Evolutionary conservation across 2,329 filamentous ascomycete species (phyloP), one percentile per base, ranked within the genome.

Genomic region (Leptographium radiaticola): DNA sequence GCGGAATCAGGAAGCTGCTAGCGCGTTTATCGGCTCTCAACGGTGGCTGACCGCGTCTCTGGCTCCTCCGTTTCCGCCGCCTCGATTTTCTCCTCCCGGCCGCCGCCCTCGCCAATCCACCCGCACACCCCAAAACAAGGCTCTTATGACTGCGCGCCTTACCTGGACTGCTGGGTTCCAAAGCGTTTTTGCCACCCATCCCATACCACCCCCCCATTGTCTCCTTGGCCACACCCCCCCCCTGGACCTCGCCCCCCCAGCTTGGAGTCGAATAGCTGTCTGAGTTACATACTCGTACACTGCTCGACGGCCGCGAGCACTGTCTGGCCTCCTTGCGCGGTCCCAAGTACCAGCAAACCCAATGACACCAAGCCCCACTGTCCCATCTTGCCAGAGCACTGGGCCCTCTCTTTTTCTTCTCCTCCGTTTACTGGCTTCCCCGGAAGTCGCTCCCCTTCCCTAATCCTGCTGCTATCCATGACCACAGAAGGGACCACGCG

Each of bases 261-360:
- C 38, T 42, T 42, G 20, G 15, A 50, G 30, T 18, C 31, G 33
- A 18, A 15, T 8, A 48, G 38, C 38, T 50, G 36, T 31, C 36
- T 42, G 48, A 38, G 48, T 50, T n/a, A n/a, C n/a, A n/a, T n/a
- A n/a, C n/a, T n/a, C n/a, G n/a, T 50, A 39, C 48, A 42, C 48
- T 42, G 48, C 38, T 50, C 15, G 48, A 49, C 38, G 48, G 38
- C 48, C 33, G 30, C 10, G 25, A 33, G 38, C 31, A 40, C 13
- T 12, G 20, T 31, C 10, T 44, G 15, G 20, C 31, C 44, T 44
- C 31, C 30, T 34, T 47, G 44, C 20, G n/a, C n/a, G n/a, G n/a
- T n/a, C 16, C 6, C 15, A 11, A 25, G 16, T 4, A 34, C 20
- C 30, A 44, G 7, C 20, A 44, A 44, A 25, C 9, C 40, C 39